phyloP scores from a whole-genome alignment of 2,329 filamentous ascomycete species.

The Aspergillus sp. region DNA sequence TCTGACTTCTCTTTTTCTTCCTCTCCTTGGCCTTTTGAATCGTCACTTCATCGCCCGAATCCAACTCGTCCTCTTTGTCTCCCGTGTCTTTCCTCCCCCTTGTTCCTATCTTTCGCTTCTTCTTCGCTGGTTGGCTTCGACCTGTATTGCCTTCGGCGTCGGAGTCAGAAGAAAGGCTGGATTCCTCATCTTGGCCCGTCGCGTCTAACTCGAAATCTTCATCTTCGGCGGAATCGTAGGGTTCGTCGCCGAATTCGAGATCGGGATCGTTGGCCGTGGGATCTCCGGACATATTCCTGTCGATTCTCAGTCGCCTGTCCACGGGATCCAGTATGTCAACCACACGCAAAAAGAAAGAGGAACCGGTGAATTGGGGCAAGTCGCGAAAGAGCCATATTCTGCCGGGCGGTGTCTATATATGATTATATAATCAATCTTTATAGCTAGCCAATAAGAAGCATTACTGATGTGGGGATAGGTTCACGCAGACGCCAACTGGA shows the following conservation, averaged over 20 bases:
- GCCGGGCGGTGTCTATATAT: conserved; percentile 13
- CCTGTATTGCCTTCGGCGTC: conserved; percentile 19
- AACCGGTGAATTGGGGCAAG: background rate
- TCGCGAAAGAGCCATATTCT: conserved; percentile 12
- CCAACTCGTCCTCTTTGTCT: conserved; percentile 29
- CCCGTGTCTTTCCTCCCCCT: conserved; percentile 17
- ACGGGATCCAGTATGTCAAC: too few relatives aligned
- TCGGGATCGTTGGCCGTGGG: conserved; percentile 1
- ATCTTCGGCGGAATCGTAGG: conserved; percentile 32
- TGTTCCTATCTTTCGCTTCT: conserved; percentile 28
- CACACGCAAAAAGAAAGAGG: background rate
- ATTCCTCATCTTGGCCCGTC: conserved; percentile 25
- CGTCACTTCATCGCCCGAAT: conserved; percentile 51
- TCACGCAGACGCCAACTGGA: background rate
- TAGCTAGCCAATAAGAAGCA: background rate
- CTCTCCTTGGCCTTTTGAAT: conserved; percentile 42
- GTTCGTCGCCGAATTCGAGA: conserved; percentile 25
- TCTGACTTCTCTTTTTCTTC: conserved; percentile 22
- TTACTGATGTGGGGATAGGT: background rate
- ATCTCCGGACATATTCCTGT: too few relatives aligned
- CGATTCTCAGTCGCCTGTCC: too few relatives aligned
- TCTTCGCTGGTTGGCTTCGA: conserved; percentile 24
- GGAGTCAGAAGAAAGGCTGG: conserved; percentile 22
- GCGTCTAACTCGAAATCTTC: conserved; percentile 31
- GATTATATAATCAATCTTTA: too few relatives aligned